Percentiles rank a stretch among this genome's conserved stretches.
Evolutionary conservation across 2,329 filamentous ascomycete species (phyloP).

Genomic region (Microdochium trichocladiopsis): DNA sequence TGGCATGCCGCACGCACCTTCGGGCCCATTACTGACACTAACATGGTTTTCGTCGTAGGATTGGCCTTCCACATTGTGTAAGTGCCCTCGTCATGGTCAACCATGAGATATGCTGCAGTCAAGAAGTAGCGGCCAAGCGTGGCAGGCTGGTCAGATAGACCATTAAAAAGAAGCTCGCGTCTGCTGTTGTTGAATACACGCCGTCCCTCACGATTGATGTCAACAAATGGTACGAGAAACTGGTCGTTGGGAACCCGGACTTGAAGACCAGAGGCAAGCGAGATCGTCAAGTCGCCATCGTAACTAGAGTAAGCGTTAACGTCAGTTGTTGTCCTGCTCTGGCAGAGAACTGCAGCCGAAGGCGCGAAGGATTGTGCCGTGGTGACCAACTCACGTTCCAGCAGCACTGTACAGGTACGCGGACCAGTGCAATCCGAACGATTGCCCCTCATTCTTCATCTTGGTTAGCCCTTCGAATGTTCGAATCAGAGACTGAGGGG

Average conservation of each 20-base stretch:
- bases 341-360: too few relatives aligned
- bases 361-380: too few relatives aligned
- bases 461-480: conserved; percentile 10
- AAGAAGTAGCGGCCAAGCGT: conserved; percentile 25
- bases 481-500: conserved; percentile 8
- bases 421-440: conserved; percentile 12
- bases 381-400: conserved; percentile 1
- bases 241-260: conserved; percentile 21
- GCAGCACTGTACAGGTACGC: conserved; percentile 1
- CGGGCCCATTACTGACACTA: neutral
- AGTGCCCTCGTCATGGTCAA: conserved; percentile 20
- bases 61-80: conserved; percentile 28
- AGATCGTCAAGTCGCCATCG: conserved; percentile 19
- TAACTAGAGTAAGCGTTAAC: conserved; percentile 8
- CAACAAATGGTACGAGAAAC: conserved; percentile 17
- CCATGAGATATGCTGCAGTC: conserved; percentile 26
- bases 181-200: conserved; percentile 7
- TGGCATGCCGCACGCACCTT: too few relatives aligned
- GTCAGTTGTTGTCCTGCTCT: neutral
- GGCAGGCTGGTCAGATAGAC: conserved; percentile 8
- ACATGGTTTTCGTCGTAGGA: conserved; percentile 2
- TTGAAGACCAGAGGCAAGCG: conserved; percentile 16
- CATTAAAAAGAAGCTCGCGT: conserved; percentile 17
- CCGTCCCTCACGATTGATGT: conserved; percentile 16
- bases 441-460: conserved; percentile 2